Evolutionary conservation across 1,139 yeast genomes (phyloP).

Genomic region (Zygoascus meyerae): DNA sequence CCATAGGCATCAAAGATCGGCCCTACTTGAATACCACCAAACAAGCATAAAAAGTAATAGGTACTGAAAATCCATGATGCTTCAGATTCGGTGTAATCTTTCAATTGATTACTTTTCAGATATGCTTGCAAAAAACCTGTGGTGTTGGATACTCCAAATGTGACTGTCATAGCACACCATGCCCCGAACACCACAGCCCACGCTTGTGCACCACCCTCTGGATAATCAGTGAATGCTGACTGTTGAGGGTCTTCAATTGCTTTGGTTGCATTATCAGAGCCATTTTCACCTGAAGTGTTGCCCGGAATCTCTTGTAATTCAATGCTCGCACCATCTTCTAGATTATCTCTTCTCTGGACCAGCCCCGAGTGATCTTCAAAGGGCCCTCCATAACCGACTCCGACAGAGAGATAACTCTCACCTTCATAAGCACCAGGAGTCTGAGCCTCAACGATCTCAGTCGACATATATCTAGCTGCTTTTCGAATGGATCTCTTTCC

Average conservation of each 20-base stretch:
- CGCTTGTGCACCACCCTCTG: slow-evolving; percentile 59
- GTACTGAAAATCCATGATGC: slow-evolving; percentile 63
- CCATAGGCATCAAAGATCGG: slow-evolving; percentile 49
- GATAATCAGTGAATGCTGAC: slow-evolving; percentile 34
- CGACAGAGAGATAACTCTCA: too few relatives aligned
- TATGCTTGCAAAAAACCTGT: slow-evolving; percentile 59
- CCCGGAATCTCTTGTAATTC: not conserved
- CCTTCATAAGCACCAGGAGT: too few relatives aligned
- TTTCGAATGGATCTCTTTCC: too few relatives aligned
- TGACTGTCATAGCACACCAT: slow-evolving; percentile 51
- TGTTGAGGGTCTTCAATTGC: not conserved
- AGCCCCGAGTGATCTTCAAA: not conserved
- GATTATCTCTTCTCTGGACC: not conserved
- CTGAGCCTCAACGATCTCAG: too few relatives aligned
- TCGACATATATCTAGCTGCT: too few relatives aligned
- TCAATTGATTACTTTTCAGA: slow-evolving; percentile 45
- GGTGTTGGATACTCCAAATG: slow-evolving; percentile 57
- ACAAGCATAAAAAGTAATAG: slow-evolving; percentile 50
- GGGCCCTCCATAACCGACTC: too few relatives aligned
- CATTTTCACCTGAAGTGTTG: not conserved
- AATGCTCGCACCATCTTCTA: not conserved
- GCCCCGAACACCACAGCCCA: slow-evolving; percentile 58
- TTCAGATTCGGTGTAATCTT: slow-evolving; percentile 38
- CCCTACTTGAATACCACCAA: slow-evolving; percentile 57
- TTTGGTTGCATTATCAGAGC: not conserved